phyloP scores from a whole-genome alignment of 805 yeast genomes.

The Candida silvicultrix region DNA sequence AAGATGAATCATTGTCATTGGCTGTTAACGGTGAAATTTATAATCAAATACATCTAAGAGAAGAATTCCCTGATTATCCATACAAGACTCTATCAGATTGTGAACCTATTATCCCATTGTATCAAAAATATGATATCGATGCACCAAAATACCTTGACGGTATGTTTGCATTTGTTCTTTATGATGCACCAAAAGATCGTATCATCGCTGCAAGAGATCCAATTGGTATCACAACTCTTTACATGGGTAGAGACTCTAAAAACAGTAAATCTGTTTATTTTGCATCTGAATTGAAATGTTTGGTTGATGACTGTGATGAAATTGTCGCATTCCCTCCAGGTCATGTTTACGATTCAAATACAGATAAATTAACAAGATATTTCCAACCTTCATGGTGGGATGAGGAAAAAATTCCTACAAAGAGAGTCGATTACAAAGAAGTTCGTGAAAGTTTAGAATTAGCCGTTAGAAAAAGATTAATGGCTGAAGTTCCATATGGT shows the following conservation, averaged over 20 bases:
- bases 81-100: slow-evolving; percentile 91
- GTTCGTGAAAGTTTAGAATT: slow-evolving; percentile 81
- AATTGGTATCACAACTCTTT: slow-evolving; percentile 92
- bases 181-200: slow-evolving; percentile 80
- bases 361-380: slow-evolving; percentile 82
- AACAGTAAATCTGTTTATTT: slow-evolving; percentile 77
- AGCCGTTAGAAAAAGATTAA: slow-evolving; percentile 97
- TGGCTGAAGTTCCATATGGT: slow-evolving; percentile 99
- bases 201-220: slow-evolving; percentile 98
- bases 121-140: slow-evolving; percentile 78
- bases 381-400: slow-evolving; percentile 96
- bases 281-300: slow-evolving; percentile 92
- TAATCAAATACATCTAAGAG: slow-evolving; percentile 89
- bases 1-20: slow-evolving; percentile 65
- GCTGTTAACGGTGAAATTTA: slow-evolving; percentile 98
- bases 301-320: slow-evolving; percentile 90
- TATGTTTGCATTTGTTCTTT: slow-evolving; percentile 93
- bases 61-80: slow-evolving; percentile 61
- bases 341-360: slow-evolving; percentile 87
- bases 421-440: slow-evolving; percentile 62
- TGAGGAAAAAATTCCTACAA: slow-evolving; percentile 64
- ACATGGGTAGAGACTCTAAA: slow-evolving; percentile 78
- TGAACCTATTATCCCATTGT: slow-evolving; percentile 94
- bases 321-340: slow-evolving; percentile 98
- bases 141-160: slow-evolving; percentile 95